These are phyloP conservation scores for Penicillium bovifimosum DNA, from an alignment of 495 filamentous ascomycete genomes.

Conservation along the genomic window DNA sequence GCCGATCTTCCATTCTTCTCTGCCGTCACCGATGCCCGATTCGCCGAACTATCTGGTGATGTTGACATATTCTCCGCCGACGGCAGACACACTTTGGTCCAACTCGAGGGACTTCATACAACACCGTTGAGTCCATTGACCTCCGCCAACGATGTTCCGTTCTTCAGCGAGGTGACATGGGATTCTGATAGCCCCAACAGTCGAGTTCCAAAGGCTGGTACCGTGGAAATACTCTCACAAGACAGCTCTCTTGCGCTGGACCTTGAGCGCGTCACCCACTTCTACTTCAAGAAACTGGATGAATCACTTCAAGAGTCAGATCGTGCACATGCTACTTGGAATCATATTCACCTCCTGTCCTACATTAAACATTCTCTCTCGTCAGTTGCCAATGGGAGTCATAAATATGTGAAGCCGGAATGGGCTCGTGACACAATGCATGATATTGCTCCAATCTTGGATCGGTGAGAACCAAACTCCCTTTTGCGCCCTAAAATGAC, in stretches of 20 bases:
- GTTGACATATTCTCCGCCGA: constrained; percentile 19
- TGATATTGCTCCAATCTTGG: constrained; percentile 30
- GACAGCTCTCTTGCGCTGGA: neutral
- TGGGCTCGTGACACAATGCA: constrained; percentile 33
- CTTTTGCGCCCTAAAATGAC: neutral
- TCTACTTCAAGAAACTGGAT: constrained; percentile 16
- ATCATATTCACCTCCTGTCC: constrained; percentile 13
- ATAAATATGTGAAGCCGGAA: constrained; percentile 17
- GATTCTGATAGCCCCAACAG: constrained; percentile 10
- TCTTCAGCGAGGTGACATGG: constrained; percentile 23
- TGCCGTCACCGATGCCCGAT: constrained; percentile 8
- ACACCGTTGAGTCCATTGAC: constrained; percentile 20
- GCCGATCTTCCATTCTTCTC: constrained; percentile 15
- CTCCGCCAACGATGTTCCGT: constrained; percentile 12
- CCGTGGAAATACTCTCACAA: neutral
- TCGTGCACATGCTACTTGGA: neutral
- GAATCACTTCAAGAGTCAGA: neutral
- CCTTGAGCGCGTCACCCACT: constrained; percentile 18
- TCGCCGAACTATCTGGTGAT: constrained; percentile 23
- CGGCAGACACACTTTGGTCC: constrained; percentile 14
- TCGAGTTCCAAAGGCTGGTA: neutral
- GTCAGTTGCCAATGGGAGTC: constrained; percentile 7
- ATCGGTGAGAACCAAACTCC: constrained; percentile 4
- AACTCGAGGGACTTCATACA: constrained; percentile 24
- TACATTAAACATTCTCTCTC: constrained; percentile 12